Conservation (phyloP, 352 stramenopile species). For the Saprolegnia parasitica region DNA sequence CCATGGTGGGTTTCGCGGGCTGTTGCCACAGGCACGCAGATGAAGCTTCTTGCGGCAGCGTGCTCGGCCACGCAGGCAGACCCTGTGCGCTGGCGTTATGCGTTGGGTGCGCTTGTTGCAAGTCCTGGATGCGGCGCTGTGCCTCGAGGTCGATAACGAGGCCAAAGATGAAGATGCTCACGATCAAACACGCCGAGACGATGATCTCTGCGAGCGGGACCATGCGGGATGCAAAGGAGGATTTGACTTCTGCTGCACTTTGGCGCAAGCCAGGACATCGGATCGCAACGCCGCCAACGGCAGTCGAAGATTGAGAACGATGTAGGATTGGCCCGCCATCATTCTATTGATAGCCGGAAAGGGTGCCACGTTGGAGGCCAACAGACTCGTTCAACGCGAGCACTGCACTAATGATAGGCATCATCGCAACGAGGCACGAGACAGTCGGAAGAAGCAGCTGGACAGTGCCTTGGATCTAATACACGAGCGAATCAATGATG, state of each 20-base stretch:
- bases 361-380: not conserved
- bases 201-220: conserved; percentile 25
- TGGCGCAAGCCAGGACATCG: too few relatives aligned
- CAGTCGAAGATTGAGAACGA: too few relatives aligned
- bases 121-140: conserved; percentile 8
- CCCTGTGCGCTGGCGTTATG: not conserved
- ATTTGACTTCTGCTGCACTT: not conserved
- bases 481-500: too few relatives aligned
- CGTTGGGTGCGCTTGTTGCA: not conserved
- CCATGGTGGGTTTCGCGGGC: not conserved
- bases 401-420: too few relatives aligned
- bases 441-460: too few relatives aligned
- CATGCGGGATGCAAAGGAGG: not conserved
- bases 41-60: not conserved
- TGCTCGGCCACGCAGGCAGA: conserved; percentile 3
- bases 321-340: too few relatives aligned
- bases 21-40: not conserved
- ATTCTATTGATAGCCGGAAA: not conserved
- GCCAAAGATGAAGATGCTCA: conserved; percentile 29
- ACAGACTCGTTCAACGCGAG: not conserved
- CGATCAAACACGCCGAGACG: conserved; percentile 27
- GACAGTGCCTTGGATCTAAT: too few relatives aligned
- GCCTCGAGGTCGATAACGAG: conserved; percentile 26
- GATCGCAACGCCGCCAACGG: too few relatives aligned
- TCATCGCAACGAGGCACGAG: not conserved